Evolutionary conservation across 2,329 filamentous ascomycete species (phyloP).

Genomic region (Calonectria ilicicola): DNA sequence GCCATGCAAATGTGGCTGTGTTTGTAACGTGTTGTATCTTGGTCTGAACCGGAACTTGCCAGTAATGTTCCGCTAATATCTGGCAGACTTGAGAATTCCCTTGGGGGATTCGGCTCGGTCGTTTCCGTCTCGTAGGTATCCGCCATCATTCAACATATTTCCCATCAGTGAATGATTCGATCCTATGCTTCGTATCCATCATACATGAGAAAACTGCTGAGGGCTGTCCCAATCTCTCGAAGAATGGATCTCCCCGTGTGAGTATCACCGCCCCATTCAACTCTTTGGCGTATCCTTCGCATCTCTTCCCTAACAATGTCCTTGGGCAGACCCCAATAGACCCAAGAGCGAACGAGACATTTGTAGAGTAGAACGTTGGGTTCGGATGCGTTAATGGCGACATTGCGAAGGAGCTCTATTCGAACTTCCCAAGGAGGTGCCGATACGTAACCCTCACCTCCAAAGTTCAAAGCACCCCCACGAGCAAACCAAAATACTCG

Average conservation of each 20-base stretch:
- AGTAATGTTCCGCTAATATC: background rate
- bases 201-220: slow-evolving; percentile 35
- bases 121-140: background rate
- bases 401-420: slow-evolving; percentile 51
- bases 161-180: background rate
- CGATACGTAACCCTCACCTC: slow-evolving; percentile 39
- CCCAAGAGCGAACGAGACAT: slow-evolving; percentile 45
- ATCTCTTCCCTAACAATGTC: slow-evolving; percentile 45
- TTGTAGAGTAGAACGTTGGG: slow-evolving; percentile 46
- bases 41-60: background rate
- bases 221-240: slow-evolving; percentile 32
- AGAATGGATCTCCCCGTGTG: slow-evolving; percentile 40
- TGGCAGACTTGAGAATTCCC: background rate
- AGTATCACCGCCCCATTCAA: slow-evolving; percentile 47
- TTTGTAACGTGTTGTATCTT: background rate
- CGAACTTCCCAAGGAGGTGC: slow-evolving; percentile 55
- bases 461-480: slow-evolving; percentile 48
- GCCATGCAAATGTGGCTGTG: background rate
- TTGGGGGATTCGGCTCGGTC: background rate
- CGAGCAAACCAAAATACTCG: slow-evolving; percentile 61
- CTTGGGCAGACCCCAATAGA: slow-evolving; percentile 44
- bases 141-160: background rate
- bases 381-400: slow-evolving; percentile 44
- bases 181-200: background rate
- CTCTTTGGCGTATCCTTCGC: slow-evolving; percentile 40